These are phyloP conservation scores for Ogataea hybrid DNA, from an alignment of 1,139 yeast species.

Conservation along the genomic window DNA sequence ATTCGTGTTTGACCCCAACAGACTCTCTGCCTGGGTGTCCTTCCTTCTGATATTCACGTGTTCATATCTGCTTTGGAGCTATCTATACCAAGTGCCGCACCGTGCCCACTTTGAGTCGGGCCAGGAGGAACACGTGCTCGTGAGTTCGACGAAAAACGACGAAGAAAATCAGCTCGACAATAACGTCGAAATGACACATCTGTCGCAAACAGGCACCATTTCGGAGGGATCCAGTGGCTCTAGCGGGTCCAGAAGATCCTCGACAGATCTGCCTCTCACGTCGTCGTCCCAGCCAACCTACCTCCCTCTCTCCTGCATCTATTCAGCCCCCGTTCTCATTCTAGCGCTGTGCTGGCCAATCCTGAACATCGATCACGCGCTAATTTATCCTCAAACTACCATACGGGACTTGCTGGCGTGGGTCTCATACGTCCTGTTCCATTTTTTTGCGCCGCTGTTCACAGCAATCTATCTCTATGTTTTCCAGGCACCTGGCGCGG, in stretches of 20 bases:
- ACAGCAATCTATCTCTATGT: conserved; percentile 62
- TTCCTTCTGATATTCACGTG: conserved; percentile 9
- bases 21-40: conserved; percentile 20
- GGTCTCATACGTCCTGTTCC: conserved; percentile 59
- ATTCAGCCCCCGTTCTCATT: conserved; percentile 34
- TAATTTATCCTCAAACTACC: conserved; percentile 35
- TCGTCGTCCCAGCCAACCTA: conserved; percentile 2
- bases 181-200: conserved; percentile 2
- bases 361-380: conserved; percentile 40
- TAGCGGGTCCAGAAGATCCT: neutral
- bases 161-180: conserved; percentile 4
- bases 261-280: neutral
- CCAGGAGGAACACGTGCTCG: neutral
- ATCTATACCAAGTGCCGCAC: conserved; percentile 11
- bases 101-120: neutral
- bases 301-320: conserved; percentile 19
- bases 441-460: conserved; percentile 58
- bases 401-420: conserved; percentile 56
- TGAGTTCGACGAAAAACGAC: conserved; percentile 3
- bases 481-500: conserved; percentile 63
- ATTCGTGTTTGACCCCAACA: conserved; percentile 22
- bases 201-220: neutral
- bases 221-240: conserved; percentile 1
- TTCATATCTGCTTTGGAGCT: conserved; percentile 20
- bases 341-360: conserved; percentile 39